A percentile compares a stretch with the other conserved stretches of the same genome.
Evolutionary conservation across 73 alveolate genomes (phyloP).

Genomic region (Paramecium caudatum): DNA sequence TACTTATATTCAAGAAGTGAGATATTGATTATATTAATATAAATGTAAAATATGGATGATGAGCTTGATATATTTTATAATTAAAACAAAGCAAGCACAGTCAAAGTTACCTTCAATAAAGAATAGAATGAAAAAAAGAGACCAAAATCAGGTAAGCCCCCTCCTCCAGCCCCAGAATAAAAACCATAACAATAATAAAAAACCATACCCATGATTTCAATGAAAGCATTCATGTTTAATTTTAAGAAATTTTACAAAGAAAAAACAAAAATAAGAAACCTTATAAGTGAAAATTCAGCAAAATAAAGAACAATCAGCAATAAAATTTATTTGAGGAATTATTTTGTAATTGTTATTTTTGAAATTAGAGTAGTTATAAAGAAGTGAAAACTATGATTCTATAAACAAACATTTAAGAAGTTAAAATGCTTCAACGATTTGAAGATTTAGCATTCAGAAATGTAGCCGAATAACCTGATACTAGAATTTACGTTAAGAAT

Average conservation of each 20-base stretch:
- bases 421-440: slow-evolving; percentile 47
- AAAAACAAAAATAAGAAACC: slow-evolving; percentile 51
- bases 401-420: slow-evolving; percentile 58
- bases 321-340: slow-evolving; percentile 31
- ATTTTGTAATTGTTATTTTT: slow-evolving; percentile 45
- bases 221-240: slow-evolving; percentile 59
- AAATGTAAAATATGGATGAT: no score
- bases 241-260: slow-evolving; percentile 61
- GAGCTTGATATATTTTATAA: slow-evolving; percentile 37
- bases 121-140: neutral
- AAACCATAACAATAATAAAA: neutral
- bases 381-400: slow-evolving; percentile 47
- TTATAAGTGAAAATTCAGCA: slow-evolving; percentile 40
- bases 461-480: slow-evolving; percentile 28
- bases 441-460: slow-evolving; percentile 58
- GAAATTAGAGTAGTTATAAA: slow-evolving; percentile 42
- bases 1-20: no score
- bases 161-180: neutral
- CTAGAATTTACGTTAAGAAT: slow-evolving; percentile 49
- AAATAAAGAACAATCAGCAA: slow-evolving; percentile 47
- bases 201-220: slow-evolving; percentile 35
- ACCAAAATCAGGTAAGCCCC: slow-evolving; percentile 1
- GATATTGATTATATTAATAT: no score
- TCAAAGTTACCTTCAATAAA: neutral
- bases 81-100: slow-evolving; percentile 14